phyloP scores from a whole-genome alignment of 2,329 filamentous ascomycete species.

The Exophiala sp. region DNA sequence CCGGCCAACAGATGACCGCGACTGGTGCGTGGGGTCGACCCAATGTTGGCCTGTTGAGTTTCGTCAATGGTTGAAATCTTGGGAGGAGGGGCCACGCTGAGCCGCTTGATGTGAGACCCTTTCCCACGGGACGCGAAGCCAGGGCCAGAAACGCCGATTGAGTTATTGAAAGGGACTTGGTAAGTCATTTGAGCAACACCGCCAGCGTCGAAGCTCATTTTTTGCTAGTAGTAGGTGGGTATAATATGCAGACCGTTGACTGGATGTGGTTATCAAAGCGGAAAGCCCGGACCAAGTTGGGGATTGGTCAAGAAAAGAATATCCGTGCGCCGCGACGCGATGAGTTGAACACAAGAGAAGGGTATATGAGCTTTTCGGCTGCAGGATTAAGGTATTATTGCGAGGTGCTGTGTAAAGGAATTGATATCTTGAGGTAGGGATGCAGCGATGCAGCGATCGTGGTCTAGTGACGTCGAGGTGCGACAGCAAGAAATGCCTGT shows the following conservation, averaged over 20 bases:
- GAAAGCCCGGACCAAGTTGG: slow-evolving; percentile 5
- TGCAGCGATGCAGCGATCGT: neutral
- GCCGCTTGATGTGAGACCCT: slow-evolving; percentile 82
- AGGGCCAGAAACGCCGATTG: slow-evolving; percentile 70
- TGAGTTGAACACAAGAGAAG: slow-evolving; percentile 13
- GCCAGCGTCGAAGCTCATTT: slow-evolving; percentile 74
- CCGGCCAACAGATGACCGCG: slow-evolving; percentile 92
- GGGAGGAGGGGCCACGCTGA: slow-evolving; percentile 70
- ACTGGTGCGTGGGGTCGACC: slow-evolving; percentile 84
- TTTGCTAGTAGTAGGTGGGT: slow-evolving; percentile 14
- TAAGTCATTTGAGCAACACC: slow-evolving; percentile 99
- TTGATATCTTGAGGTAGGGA: no score
- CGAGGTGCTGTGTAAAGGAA: neutral
- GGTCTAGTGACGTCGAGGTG: slow-evolving; percentile 2
- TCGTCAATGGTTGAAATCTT: slow-evolving; percentile 67
- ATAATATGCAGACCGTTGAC: slow-evolving; percentile 13
- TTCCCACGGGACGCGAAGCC: slow-evolving; percentile 84
- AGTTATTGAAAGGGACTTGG: slow-evolving; percentile 67
- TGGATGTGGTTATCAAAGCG: neutral
- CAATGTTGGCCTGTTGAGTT: slow-evolving; percentile 61
- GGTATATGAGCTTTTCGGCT: slow-evolving; percentile 7
- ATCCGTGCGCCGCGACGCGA: slow-evolving; percentile 17
- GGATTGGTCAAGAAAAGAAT: slow-evolving; percentile 3
- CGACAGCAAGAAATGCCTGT: slow-evolving; percentile 11
- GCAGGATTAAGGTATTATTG: slow-evolving; percentile 18